phyloP scores from a whole-genome alignment of 164 flowering plant species.

The Aristolochia fimbriata region DNA sequence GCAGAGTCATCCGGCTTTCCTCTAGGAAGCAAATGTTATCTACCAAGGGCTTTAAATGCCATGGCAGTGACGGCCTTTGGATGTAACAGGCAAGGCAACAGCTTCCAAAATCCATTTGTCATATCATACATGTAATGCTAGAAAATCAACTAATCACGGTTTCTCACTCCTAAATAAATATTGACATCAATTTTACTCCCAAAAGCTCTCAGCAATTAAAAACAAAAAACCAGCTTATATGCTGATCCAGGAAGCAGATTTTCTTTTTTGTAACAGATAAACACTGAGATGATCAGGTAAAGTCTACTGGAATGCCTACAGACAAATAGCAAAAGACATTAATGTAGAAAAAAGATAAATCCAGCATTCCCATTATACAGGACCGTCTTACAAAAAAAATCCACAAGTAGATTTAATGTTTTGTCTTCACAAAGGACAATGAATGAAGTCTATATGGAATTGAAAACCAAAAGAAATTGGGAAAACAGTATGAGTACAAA shows the following conservation, averaged over 20 bases:
- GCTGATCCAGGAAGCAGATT: too few relatives aligned
- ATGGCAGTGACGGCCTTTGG: conserved; percentile 14
- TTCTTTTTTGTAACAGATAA: too few relatives aligned
- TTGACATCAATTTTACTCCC: too few relatives aligned
- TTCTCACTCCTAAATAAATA: too few relatives aligned
- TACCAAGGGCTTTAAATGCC: conserved; percentile 39
- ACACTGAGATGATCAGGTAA: too few relatives aligned
- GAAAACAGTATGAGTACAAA: neutral
- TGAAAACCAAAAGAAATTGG: neutral
- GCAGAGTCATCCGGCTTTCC: conserved; percentile 42
- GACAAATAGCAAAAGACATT: too few relatives aligned
- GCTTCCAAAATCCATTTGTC: conserved; percentile 5
- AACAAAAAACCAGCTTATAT: too few relatives aligned
- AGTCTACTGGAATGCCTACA: too few relatives aligned
- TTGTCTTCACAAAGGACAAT: neutral
- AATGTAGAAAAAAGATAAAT: too few relatives aligned
- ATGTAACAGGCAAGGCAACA: neutral
- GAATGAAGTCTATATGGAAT: neutral
- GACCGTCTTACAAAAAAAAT: neutral
- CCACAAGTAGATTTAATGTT: neutral
- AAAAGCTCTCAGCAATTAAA: too few relatives aligned
- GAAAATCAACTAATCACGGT: too few relatives aligned
- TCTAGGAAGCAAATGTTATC: conserved; percentile 55
- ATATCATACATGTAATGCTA: neutral
- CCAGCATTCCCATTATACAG: neutral